Base-by-base conservation (phyloP, 148 eudicot genomes). In the Nepenthes gracilis region DNA sequence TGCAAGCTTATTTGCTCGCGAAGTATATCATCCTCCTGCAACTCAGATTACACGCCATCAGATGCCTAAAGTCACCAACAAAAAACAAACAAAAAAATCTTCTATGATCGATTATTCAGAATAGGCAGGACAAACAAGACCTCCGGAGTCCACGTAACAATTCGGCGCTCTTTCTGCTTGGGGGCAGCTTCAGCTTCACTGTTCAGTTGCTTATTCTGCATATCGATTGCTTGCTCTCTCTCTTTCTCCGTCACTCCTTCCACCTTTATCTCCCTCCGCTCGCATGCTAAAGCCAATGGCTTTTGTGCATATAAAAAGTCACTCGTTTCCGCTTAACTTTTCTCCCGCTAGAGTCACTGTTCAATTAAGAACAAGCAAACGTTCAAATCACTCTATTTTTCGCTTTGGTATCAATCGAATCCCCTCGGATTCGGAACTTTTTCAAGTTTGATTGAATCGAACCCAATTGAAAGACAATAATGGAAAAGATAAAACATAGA, bases 141-240 rank as follows among this genome's bases (percentile, higher is more conserved):
- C 96, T 88, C 85, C 67, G 75, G 85, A 75, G 88, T 80, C 97
- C 97, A 92, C 9, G 97, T 78, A 57, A 92, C 97, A 64, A 92
- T 92, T 53, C 83, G 90, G 45, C 97, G 80, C 64, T 76, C 89
- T 60, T 88, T 91, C 70, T 77, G 75, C 71, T 78, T 81, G 1
- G 72, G 70, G 40, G 43, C 61, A 64, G 68, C 74, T 62, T 59
- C 67, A 60, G 62, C 72, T 58, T 76, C 75, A 58, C 53, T 50
- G 71, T 32, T 67, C 35, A 54, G 52, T n/a, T 60, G 63, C 70
- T 74, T 87, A 71, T 33, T 75, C 80, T 70, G 70, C 77, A 23
- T 23, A 23, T 23, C 23, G 23, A 70, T 64, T 54, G 48, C 37
- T 65, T 58, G 69, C 66, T 75, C 68, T 64, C 61, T 45, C 47